A percentile compares a stretch with the other conserved stretches of the same genome.
These are phyloP conservation scores for Rhizophagus clarus DNA, from an alignment of 192 early-diverging fungal genomes.

Conservation along the genomic window DNA sequence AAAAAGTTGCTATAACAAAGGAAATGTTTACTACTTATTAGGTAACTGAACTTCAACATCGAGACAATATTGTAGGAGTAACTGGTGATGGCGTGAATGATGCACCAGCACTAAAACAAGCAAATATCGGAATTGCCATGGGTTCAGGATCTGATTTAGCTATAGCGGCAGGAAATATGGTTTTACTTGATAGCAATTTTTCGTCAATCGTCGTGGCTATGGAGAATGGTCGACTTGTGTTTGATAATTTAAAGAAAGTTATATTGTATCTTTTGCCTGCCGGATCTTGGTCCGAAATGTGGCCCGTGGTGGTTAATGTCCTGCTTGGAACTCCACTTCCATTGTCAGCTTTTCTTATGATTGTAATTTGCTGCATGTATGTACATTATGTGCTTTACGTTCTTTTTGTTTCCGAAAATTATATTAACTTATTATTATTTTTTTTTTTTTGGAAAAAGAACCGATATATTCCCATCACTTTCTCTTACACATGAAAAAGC, in stretches of 20 bases:
- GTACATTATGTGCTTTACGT: slow-evolving; percentile 56
- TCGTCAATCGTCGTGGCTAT: slow-evolving; percentile 62
- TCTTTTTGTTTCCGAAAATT: background rate
- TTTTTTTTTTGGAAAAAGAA: slow-evolving; percentile 39
- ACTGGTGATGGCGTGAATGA: slow-evolving; percentile 95
- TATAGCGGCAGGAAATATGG: slow-evolving; percentile 70
- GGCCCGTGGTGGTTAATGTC: slow-evolving; percentile 75
- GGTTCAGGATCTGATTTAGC: slow-evolving; percentile 80
- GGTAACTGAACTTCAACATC: slow-evolving; percentile 69
- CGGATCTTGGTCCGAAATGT: slow-evolving; percentile 74
- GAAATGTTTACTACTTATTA: slow-evolving; percentile 68
- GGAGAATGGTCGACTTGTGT: slow-evolving; percentile 79
- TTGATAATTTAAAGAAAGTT: slow-evolving; percentile 88
- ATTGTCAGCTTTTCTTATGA: slow-evolving; percentile 79
- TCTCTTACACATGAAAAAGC: slow-evolving; percentile 77
- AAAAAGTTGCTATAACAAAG: slow-evolving; percentile 90
- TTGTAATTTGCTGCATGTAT: slow-evolving; percentile 67
- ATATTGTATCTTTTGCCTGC: slow-evolving; percentile 81
- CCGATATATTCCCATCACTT: slow-evolving; percentile 63
- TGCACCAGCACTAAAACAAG: slow-evolving; percentile 87
- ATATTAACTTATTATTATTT: background rate
- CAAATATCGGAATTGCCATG: slow-evolving; percentile 88
- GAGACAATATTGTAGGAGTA: slow-evolving; percentile 77
- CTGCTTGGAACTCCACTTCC: slow-evolving; percentile 81
- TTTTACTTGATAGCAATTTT: slow-evolving; percentile 52